Base-by-base conservation (phyloP, 2,329 filamentous ascomycete species). In the Rhinocladiella similis region DNA sequence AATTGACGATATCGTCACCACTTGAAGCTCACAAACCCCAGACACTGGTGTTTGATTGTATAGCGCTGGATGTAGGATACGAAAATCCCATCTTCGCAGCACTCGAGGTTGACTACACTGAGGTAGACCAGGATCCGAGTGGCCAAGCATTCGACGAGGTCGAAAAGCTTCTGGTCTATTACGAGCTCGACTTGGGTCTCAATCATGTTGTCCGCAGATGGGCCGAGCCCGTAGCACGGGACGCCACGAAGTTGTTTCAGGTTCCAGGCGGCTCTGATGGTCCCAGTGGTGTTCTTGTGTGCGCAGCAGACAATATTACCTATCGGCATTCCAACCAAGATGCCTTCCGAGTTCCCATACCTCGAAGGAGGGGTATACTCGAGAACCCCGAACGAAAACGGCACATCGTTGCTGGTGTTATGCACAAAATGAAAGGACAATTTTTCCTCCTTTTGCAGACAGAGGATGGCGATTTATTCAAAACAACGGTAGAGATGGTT, bases 381-480 rank as follows among this genome's bases (percentile, higher is more conserved):
- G 95, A 99, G 72, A 92, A 99, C 68, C 92, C 93, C 0, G 87
- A 91, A 58, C 83, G 95, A 57, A 97, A 96, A 72, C 87, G 94
- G 25, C 86, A 80, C 29, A 94, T 99, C 57, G 86, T 93, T 1
- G 84, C 90, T 2, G 94, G 94, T 48, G 91, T 96, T n/a, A 93
- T 97, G 86, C 94, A 99, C 76, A 96, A 95, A 72, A 87, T 97
- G 70, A 93, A 94, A 67, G 91, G 91, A 25, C 91, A 92, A 1
- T 99, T 99, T 76, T 99, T 99, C 78, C 96, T 97, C 71, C 83
- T 99, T 2, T 77, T 99, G 0, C 94, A 99, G 71, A 91, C 90
- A 0, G 94, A 99, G 56, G 95, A 99, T 70, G 94, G 94, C n/a
- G 95, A 99, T 72, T 79, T 99, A 5, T 97, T 99, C 81, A 97